These are phyloP conservation scores for Saccharomyces jurei DNA, from an alignment of 805 yeast species.

Conservation along the genomic window DNA sequence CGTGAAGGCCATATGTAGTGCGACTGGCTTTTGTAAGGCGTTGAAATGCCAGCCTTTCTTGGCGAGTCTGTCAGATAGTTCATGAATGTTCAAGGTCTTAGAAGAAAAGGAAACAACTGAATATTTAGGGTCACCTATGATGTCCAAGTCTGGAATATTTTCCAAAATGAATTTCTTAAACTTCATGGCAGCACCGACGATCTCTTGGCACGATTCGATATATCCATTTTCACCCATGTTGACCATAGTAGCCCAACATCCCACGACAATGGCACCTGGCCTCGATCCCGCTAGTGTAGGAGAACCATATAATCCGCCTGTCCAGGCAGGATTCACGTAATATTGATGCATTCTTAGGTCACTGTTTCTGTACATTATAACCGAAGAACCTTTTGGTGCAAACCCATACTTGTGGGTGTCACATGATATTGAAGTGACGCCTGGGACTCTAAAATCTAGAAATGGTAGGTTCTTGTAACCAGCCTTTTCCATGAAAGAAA, in stretches of 20 bases:
- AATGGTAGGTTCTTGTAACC: conserved; percentile 38
- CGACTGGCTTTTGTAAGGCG: conserved; percentile 82
- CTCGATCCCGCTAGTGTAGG: conserved; percentile 95
- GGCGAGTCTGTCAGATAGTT: conserved; percentile 61
- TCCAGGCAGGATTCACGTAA: conserved; percentile 76
- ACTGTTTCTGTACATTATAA: conserved; percentile 75
- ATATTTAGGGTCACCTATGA: conserved; percentile 78
- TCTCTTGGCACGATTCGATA: conserved; percentile 52
- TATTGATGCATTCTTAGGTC: conserved; percentile 74
- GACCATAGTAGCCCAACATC: conserved; percentile 93
- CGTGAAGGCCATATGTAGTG: conserved; percentile 86
- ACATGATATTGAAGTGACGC: conserved; percentile 97
- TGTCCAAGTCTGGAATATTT: conserved; percentile 48
- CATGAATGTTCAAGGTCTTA: conserved; percentile 57
- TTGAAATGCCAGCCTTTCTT: conserved; percentile 73
- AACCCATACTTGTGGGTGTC: conserved; percentile 99
- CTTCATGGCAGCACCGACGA: conserved; percentile 55
- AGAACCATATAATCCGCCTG: conserved; percentile 92
- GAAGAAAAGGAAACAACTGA: conserved; percentile 79
- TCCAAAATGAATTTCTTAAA: conserved; percentile 42
- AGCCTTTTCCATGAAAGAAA: conserved; percentile 66
- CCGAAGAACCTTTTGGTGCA: conserved; percentile 94
- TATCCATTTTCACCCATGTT: conserved; percentile 82
- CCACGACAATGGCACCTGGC: conserved; percentile 96
- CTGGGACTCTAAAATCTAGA: conserved; percentile 81